A percentile compares a stretch with the other conserved stretches of the same genome.
phyloP scores from a whole-genome alignment of 345 rosid species.

The Camelina laxa region DNA sequence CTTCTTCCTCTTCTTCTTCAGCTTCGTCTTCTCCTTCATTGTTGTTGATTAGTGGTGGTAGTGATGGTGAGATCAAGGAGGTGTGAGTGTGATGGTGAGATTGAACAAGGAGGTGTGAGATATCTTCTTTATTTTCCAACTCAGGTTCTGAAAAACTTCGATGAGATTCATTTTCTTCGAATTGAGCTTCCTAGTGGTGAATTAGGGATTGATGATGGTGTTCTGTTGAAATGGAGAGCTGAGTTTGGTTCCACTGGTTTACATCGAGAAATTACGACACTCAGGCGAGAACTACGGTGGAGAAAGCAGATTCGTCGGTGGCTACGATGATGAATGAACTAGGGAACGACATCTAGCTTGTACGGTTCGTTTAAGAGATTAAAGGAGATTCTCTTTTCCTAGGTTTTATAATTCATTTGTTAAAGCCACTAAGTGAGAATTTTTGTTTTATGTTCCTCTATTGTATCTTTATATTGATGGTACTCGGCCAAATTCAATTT shows the following conservation, averaged over 20 bases:
- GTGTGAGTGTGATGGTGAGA: slow-evolving; percentile 49
- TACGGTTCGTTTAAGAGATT: no score
- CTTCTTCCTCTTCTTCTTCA: slow-evolving; percentile 1
- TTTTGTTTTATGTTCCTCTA: slow-evolving; percentile 19
- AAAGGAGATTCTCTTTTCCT: slow-evolving; percentile 29
- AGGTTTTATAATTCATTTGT: slow-evolving; percentile 32
- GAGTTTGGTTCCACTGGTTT: no score
- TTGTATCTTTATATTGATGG: slow-evolving; percentile 10
- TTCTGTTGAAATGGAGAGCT: no score
- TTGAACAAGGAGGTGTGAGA: neutral
- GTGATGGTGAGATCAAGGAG: slow-evolving; percentile 51
- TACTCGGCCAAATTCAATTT: slow-evolving; percentile 9
- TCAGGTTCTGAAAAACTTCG: slow-evolving; percentile 56
- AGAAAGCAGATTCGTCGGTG: no score
- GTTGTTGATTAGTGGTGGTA: slow-evolving; percentile 51
- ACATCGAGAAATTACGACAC: no score
- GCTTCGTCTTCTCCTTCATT: neutral
- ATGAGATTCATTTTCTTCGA: no score
- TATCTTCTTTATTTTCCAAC: slow-evolving; percentile 92
- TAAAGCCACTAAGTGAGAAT: neutral
- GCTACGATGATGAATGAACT: no score
- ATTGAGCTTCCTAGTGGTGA: no score
- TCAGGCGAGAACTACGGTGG: no score
- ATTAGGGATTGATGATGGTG: no score
- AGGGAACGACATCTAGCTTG: no score